Percentiles rank a stretch among this genome's conserved stretches.
These are phyloP conservation scores for Haplosporangium gracile DNA, from an alignment of 192 early-diverging fungal genomes.

Conservation along the genomic window DNA sequence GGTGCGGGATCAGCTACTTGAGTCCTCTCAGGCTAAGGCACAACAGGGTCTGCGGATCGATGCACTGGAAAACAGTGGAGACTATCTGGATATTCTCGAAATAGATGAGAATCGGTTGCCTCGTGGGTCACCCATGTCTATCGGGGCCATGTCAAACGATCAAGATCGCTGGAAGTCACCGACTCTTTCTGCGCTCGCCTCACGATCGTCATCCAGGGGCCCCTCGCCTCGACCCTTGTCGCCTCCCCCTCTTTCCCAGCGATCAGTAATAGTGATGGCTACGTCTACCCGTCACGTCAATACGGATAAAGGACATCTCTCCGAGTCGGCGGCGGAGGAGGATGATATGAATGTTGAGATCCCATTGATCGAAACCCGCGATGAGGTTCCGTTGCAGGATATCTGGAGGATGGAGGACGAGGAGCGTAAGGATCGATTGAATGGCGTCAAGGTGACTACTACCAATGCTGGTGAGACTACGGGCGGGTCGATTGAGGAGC, in stretches of 20 bases:
- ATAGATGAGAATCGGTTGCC: neutral
- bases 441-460: neutral
- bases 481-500: neutral
- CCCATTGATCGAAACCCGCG: conserved; percentile 30
- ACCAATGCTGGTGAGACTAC: neutral
- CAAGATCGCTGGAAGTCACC: conserved; percentile 51
- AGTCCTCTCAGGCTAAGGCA: neutral
- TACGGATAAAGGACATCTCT: neutral
- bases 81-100: neutral
- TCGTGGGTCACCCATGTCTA: neutral
- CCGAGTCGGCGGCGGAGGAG: neutral
- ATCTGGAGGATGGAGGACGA: conserved; percentile 55
- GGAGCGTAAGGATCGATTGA: conserved; percentile 36
- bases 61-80: neutral
- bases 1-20: neutral
- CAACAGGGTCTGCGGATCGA: neutral
- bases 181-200: conserved; percentile 32
- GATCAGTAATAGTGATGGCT: neutral
- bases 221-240: conserved; percentile 2
- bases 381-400: conserved; percentile 46
- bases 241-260: neutral
- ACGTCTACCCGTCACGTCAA: neutral
- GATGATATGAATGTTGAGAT: conserved; percentile 19
- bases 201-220: neutral
- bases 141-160: conserved; percentile 12